Percentiles rank a stretch among this genome's conserved stretches.
These are phyloP conservation scores for Cladosporium sp. DNA, from an alignment of 2,329 filamentous ascomycete species.

Conservation along the genomic window DNA sequence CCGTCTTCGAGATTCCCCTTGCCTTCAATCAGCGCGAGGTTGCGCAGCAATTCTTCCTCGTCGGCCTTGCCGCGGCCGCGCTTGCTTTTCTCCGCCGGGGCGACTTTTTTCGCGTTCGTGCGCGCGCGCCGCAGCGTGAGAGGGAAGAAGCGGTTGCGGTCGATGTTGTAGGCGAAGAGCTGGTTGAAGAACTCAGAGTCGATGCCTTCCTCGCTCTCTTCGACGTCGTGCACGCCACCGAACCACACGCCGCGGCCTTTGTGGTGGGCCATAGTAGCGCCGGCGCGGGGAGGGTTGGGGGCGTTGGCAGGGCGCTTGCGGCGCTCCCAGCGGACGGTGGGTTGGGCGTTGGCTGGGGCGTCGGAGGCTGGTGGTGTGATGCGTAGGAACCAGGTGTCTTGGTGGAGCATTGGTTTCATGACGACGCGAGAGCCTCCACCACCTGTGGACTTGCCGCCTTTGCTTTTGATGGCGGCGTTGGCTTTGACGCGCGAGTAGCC, in stretches of 20 bases:
- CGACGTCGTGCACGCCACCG: slow-evolving; percentile 72
- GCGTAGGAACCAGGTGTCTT: slow-evolving; percentile 90
- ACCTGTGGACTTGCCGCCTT: slow-evolving; percentile 49
- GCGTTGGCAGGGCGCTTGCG: slow-evolving; percentile 89
- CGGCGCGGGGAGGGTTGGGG: slow-evolving; percentile 77
- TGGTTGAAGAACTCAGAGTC: slow-evolving; percentile 97
- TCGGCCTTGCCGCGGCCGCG: slow-evolving; percentile 80
- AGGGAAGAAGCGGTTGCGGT: slow-evolving; percentile 92
- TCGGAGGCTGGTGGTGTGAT: slow-evolving; percentile 70
- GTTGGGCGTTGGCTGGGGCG: slow-evolving; percentile 60
- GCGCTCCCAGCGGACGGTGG: slow-evolving; percentile 82
- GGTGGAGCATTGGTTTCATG: slow-evolving; percentile 82
- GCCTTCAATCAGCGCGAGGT: slow-evolving; percentile 79
- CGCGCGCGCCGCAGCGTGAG: slow-evolving; percentile 72
- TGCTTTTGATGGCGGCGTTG: slow-evolving; percentile 59
- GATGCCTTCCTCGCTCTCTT: slow-evolving; percentile 65
- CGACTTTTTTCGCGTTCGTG: slow-evolving; percentile 46
- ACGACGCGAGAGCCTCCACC: slow-evolving; percentile 54
- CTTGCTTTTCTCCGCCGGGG: slow-evolving; percentile 49
- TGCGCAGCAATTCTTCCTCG: slow-evolving; percentile 83
- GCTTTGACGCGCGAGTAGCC: slow-evolving; percentile 91
- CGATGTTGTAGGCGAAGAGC: slow-evolving; percentile 89
- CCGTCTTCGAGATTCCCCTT: slow-evolving; percentile 52
- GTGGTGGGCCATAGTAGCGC: slow-evolving; percentile 90
- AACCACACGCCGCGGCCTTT: slow-evolving; percentile 91